Evolutionary conservation across 2,329 filamentous ascomycete genomes (phyloP).

Genomic region (Tolypocladium endophyticum): DNA sequence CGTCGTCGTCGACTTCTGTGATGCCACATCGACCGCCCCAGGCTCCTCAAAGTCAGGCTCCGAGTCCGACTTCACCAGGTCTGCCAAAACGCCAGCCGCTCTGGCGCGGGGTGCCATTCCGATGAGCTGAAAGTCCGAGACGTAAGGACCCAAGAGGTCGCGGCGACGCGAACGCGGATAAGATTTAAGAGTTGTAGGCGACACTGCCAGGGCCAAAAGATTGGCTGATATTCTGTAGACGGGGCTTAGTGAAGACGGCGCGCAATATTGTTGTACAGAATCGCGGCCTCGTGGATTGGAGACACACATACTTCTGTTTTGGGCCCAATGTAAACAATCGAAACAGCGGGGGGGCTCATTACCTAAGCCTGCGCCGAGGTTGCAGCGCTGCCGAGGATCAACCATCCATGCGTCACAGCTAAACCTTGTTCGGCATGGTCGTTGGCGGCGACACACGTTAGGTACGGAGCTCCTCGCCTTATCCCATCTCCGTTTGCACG

Average conservation of each 20-base stretch:
- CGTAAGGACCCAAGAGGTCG: not conserved
- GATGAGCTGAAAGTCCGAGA: not conserved
- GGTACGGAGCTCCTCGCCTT: not conserved
- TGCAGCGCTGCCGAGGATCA: not conserved
- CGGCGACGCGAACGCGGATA: not conserved
- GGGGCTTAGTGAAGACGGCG: not conserved
- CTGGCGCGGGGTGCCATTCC: constrained; percentile 17
- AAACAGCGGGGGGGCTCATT: not conserved
- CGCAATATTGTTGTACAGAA: not conserved
- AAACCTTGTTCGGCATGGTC: not conserved
- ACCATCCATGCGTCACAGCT: not conserved
- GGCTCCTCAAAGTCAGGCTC: constrained; percentile 31
- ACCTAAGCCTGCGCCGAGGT: not conserved
- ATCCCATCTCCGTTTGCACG: not conserved
- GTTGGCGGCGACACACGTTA: not conserved
- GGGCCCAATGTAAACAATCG: constrained; percentile 14
- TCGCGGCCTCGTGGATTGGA: not conserved
- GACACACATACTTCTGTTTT: constrained; percentile 8
- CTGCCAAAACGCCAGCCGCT: constrained; percentile 19
- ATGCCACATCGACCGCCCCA: constrained; percentile 8
- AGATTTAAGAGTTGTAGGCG: not conserved
- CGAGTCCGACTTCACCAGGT: constrained; percentile 31
- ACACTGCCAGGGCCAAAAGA: not conserved
- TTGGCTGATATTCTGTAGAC: not conserved
- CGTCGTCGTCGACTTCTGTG: constrained; percentile 16